phyloP scores from a whole-genome alignment of 106 monocot genomes.

The Apostasia shenzhenica region DNA sequence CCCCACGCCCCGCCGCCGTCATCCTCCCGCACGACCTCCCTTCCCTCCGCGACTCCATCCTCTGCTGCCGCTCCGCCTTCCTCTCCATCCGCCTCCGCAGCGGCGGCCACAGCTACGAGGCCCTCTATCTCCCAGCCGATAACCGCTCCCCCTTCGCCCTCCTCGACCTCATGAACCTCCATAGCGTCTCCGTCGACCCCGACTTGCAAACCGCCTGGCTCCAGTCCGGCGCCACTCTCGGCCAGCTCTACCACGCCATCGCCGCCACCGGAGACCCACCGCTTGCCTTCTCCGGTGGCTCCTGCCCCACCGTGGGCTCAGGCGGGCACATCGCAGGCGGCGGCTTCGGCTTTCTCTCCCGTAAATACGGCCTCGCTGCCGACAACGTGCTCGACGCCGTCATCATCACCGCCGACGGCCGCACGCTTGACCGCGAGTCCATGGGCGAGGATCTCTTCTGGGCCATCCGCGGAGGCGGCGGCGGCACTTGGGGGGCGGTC shows the following conservation, averaged over 20 bases:
- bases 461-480: slow-evolving; percentile 71
- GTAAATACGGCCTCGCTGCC: slow-evolving; percentile 61
- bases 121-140: slow-evolving; percentile 24
- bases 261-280: slow-evolving; percentile 2
- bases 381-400: slow-evolving; percentile 57
- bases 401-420: slow-evolving; percentile 26
- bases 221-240: slow-evolving; percentile 52
- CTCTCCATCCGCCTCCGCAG: slow-evolving; percentile 41
- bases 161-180: slow-evolving; percentile 27
- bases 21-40: slow-evolving; percentile 23
- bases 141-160: slow-evolving; percentile 7
- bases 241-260: slow-evolving; percentile 42
- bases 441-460: slow-evolving; percentile 65
- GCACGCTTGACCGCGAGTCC: slow-evolving; percentile 12
- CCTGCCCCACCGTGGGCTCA: slow-evolving; percentile 51
- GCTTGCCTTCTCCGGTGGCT: slow-evolving; percentile 46
- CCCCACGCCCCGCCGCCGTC: slow-evolving; percentile 18
- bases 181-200: slow-evolving; percentile 23
- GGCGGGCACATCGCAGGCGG: slow-evolving; percentile 58
- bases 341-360: slow-evolving; percentile 51
- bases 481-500: slow-evolving; percentile 48
- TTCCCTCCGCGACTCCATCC: slow-evolving; percentile 24
- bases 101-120: slow-evolving; percentile 59
- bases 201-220: slow-evolving; percentile 38
- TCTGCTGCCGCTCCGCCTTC: slow-evolving; percentile 19